Evolutionary conservation across 371 early-diverging fungal species (phyloP), one percentile per base, ranked within the genome.

Genomic region (Mortierella sp.): DNA sequence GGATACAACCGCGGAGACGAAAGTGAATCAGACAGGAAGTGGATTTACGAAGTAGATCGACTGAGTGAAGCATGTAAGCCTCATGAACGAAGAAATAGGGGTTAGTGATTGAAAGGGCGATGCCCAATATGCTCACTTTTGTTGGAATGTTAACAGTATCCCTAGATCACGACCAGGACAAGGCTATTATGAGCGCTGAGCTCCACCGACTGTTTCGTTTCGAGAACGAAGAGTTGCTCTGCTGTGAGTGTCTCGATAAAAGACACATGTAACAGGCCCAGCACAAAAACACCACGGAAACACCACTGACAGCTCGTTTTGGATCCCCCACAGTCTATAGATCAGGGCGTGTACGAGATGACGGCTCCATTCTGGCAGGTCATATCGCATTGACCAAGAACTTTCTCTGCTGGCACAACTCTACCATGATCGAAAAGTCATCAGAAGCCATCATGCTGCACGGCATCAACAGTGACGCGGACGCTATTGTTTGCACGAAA

Each of bases 381-480:
- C 45, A 68, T 22, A 53, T 76, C 21, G 64, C 61, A 10, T 34
- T 76, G 46, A 68, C 76, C 21, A 76, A 63, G 29, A 68, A 67
- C 19, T 68, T 53, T 51, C 51, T 76, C n/a, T 76, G 76, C 37
- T 76, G 76, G 76, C 76, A 76, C 54, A 76, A 76, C 28, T 76
- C 76, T 2, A 60, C 74, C 39, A 67, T 67, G 63, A 67, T 57
- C 2, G 74, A 73, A 21, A 53, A 34, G 28, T 29, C 72, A 3
- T 27, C 41, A 16, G 72, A 71, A 10, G 24, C 61, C 0, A 29
- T 54, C 8, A 57, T n/a, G 31, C 47, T 41, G 19, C 39, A 57
- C 54, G 41, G 43, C 27, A 40, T 16, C 44, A 40, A 41, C 39
- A 54, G 28, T 6, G 55, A 57, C 17, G 28, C 37, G 0, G 60